Conservation (phyloP, 208 protist species). For the Trypanosoma congolense region DNA sequence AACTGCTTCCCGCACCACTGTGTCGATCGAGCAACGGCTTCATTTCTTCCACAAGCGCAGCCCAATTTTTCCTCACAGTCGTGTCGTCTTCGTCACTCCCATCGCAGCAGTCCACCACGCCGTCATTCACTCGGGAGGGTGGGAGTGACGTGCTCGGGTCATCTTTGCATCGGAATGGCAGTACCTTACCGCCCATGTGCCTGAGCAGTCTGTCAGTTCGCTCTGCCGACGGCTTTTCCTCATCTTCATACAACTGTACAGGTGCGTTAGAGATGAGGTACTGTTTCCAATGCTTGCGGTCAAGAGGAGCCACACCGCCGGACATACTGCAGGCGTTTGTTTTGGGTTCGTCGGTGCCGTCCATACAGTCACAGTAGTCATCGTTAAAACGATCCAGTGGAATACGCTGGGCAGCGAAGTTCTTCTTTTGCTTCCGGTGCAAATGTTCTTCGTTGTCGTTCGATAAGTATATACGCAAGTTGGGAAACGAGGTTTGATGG, state of each 20-base stretch:
- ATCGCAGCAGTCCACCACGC: constrained; percentile 72
- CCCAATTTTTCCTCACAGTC: neutral
- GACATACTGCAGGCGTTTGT: constrained; percentile 78
- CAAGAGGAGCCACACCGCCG: constrained; percentile 34
- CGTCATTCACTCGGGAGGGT: constrained; percentile 63
- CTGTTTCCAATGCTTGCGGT: constrained; percentile 37
- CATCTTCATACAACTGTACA: constrained; percentile 47
- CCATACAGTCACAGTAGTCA: constrained; percentile 84
- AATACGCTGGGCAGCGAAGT: constrained; percentile 53
- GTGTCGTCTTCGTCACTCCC: constrained; percentile 46
- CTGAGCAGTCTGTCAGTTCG: constrained; percentile 12
- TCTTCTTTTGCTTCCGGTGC: constrained; percentile 32
- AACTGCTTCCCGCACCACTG: neutral
- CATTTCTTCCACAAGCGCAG: constrained; percentile 1
- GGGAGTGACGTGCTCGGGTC: constrained; percentile 39
- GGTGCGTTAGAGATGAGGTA: constrained; percentile 38
- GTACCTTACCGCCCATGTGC: constrained; percentile 35
- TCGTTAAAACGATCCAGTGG: constrained; percentile 54
- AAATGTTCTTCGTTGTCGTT: constrained; percentile 29
- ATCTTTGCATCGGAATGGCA: constrained; percentile 39
- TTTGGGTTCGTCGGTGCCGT: constrained; percentile 71
- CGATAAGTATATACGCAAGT: constrained; percentile 56
- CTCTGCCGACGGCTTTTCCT: constrained; percentile 13
- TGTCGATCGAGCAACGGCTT: constrained; percentile 4
- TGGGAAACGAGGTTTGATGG: constrained; percentile 16